Percentiles rank a stretch among this genome's conserved stretches.
These are phyloP conservation scores for Quercus berberidifolia DNA, from an alignment of 306 rosid genomes.

Conservation along the genomic window DNA sequence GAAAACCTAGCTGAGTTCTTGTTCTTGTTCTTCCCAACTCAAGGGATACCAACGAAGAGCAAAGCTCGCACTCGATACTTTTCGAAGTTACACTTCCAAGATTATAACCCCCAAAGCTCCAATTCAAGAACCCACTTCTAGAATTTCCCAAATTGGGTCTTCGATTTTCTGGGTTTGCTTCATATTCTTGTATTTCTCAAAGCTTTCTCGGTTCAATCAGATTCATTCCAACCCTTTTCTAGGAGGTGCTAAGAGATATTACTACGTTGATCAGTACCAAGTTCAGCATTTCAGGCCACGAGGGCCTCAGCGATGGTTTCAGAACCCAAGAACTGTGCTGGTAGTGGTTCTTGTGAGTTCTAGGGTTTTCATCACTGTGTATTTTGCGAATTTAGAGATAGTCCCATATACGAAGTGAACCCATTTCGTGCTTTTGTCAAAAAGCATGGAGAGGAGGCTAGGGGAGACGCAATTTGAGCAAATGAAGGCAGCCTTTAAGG, in stretches of 20 bases:
- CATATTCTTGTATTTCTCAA: conserved; percentile 27
- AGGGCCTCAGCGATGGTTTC: conserved; percentile 72
- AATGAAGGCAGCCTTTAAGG: conserved; percentile 54
- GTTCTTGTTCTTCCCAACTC: neutral
- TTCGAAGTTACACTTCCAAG: conserved; percentile 45
- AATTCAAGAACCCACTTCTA: conserved; percentile 25
- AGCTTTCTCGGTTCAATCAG: conserved; percentile 15
- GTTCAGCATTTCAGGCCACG: conserved; percentile 65
- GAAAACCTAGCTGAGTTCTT: neutral
- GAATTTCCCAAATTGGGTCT: conserved; percentile 19
- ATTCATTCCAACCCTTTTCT: conserved; percentile 21
- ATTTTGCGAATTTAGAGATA: conserved; percentile 64
- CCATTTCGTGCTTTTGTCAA: conserved; percentile 69
- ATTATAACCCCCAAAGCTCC: conserved; percentile 10
- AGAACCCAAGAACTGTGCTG: conserved; percentile 51
- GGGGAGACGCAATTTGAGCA: conserved; percentile 67
- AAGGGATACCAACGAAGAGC: conserved; percentile 48
- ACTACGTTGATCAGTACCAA: conserved; percentile 61
- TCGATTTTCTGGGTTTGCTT: conserved; percentile 30
- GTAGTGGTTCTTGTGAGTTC: conserved; percentile 54
- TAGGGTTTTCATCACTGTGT: conserved; percentile 50
- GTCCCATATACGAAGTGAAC: conserved; percentile 71
- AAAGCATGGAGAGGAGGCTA: conserved; percentile 48
- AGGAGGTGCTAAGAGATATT: conserved; percentile 45
- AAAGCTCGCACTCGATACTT: conserved; percentile 35